Base-by-base conservation (phyloP, 2,329 filamentous ascomycete species). In the Epichloe bromicola region DNA sequence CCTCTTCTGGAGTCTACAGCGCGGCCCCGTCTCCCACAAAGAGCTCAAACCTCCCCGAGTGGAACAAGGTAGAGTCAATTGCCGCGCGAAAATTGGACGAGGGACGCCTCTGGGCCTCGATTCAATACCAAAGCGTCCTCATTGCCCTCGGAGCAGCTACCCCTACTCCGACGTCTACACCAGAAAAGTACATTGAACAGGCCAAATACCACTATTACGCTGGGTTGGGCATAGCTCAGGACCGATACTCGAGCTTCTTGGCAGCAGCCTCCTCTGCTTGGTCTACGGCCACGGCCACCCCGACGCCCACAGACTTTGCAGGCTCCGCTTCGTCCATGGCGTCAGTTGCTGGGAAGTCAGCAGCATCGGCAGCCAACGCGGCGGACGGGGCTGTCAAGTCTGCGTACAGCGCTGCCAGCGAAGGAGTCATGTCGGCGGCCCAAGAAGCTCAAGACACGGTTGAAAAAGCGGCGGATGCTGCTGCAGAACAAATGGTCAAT, bases 161-260 rank as follows among this genome's bases (percentile, higher is more conserved):
- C 1, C 74, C 63, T 56, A 67, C 65, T 0, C 60, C 66, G 2
- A 80, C 67, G 56, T 69, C 73, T 0, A 59, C 68, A 65, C 75
- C 65, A 54, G 83, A 70, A 65, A 83, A 68, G 72, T 77, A 74
- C 68, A 79, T 70, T 62, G 79, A 73, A 62, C 82, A 74, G 70
- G 84, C 78, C 44, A 77, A 74, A 57, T 68, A 75, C 57, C 77
- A 80, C 61, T 91, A 91, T 65, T 90, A 88, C 58, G 84, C 88
- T 56, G 86, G 83, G 11, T 67, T 93, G 23, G 88, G 88, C 30
- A 66, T 88, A 43, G 88, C 88, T 1, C 85, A 94, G 60, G 86
- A 82, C 42, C 80, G 83, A 38, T 93, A 93, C 64, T 81, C 83
- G 5, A 83, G 83, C 47, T 91, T 93, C 60, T 57, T 93, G 2